Evolutionary conservation across 108 stramenopile genomes (phyloP).

Genomic region (Phaeodactylum tricornutum): DNA sequence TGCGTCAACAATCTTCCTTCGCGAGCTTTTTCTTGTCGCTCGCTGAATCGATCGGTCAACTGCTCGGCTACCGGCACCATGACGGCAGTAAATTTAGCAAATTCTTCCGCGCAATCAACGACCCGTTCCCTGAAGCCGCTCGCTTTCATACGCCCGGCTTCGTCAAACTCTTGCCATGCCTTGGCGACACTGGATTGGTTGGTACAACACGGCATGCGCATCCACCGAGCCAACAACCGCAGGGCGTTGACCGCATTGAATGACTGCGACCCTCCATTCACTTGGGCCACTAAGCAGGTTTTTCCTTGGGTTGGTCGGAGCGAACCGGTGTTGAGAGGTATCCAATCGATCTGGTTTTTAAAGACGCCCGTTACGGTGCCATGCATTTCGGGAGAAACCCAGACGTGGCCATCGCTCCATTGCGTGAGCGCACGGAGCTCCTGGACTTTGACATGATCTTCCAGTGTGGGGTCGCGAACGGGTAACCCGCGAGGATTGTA

Average conservation of each 20-base stretch:
- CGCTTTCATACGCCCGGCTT: constrained; percentile 49
- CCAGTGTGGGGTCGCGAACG: constrained; percentile 43
- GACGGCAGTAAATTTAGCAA: constrained; percentile 55
- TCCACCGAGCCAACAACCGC: constrained; percentile 53
- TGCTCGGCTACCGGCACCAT: constrained; percentile 36
- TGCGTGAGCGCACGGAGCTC: constrained; percentile 47
- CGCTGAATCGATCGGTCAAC: constrained; percentile 45
- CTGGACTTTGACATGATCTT: constrained; percentile 40
- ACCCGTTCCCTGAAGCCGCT: constrained; percentile 42
- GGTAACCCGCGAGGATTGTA: constrained; percentile 50
- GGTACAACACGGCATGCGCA: constrained; percentile 58
- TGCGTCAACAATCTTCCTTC: constrained; percentile 47
- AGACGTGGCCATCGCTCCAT: constrained; percentile 57
- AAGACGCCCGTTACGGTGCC: constrained; percentile 38
- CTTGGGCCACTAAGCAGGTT: constrained; percentile 44
- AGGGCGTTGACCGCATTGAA: constrained; percentile 60
- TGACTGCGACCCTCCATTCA: constrained; percentile 50
- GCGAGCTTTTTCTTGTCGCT: constrained; percentile 38
- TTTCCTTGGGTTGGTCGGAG: constrained; percentile 52
- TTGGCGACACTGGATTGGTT: constrained; percentile 51
- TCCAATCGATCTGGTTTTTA: constrained; percentile 73
- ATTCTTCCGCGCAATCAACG: constrained; percentile 56
- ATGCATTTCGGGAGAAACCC: constrained; percentile 26
- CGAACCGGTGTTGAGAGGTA: constrained; percentile 52
- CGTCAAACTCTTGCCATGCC: constrained; percentile 61